phyloP scores from a whole-genome alignment of 129 eudicot species.

The Glebionis coronaria region DNA sequence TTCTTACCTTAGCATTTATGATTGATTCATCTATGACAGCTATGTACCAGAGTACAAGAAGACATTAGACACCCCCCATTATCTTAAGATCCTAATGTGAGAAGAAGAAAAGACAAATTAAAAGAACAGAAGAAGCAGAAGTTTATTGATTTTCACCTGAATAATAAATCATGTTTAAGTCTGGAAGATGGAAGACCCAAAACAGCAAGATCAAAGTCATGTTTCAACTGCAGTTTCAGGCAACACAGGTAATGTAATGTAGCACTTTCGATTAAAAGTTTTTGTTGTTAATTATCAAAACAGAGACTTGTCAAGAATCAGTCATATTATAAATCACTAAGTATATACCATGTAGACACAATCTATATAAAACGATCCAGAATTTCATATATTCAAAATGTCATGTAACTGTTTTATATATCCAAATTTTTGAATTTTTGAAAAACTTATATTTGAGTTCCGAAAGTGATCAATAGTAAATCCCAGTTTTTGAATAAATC shows the following conservation, averaged over 20 bases:
- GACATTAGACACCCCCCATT: slow-evolving; percentile 22
- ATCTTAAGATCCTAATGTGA: slow-evolving; percentile 27
- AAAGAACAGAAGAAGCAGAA: neutral
- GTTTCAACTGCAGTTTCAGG: slow-evolving; percentile 84
- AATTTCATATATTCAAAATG: too few species aligned
- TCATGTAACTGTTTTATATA: too few species aligned
- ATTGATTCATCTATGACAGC: slow-evolving; percentile 32
- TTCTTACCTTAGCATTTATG: slow-evolving; percentile 41
- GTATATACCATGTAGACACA: too few species aligned
- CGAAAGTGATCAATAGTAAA: too few species aligned
- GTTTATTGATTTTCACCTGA: slow-evolving; percentile 15
- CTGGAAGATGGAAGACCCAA: slow-evolving; percentile 65
- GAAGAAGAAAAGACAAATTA: slow-evolving; percentile 13
- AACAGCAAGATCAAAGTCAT: slow-evolving; percentile 84
- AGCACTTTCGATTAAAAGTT: too few species aligned
- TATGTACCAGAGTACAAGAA: slow-evolving; percentile 24
- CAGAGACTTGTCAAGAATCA: too few species aligned
- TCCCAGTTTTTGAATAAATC: too few species aligned
- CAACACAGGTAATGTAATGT: slow-evolving; percentile 62
- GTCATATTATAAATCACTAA: too few species aligned
- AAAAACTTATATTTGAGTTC: too few species aligned
- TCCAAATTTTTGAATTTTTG: too few species aligned
- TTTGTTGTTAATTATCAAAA: too few species aligned
- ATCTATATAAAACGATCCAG: too few species aligned
- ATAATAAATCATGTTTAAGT: slow-evolving; percentile 92